Evolutionary conservation across 352 stramenopile genomes (phyloP), one percentile per base, ranked within the genome.

Genomic region (Globisporangium spiculum): DNA sequence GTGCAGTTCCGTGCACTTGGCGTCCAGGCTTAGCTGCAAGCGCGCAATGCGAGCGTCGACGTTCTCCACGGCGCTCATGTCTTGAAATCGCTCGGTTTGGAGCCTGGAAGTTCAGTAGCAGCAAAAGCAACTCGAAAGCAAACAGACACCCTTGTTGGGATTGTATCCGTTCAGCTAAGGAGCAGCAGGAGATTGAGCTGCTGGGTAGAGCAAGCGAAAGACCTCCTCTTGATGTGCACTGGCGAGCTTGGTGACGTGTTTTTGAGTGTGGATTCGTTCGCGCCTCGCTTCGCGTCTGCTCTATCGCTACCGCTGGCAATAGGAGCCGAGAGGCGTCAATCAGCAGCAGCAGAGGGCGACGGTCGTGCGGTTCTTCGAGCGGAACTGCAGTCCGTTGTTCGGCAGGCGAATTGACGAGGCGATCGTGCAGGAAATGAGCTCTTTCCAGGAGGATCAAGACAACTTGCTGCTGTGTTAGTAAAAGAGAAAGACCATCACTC

Each of bases 61-160:
- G 72, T 91, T 82, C 57, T 91, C 83, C 44, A 91, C 83, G 12
- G 78, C 79, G 67, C 83, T 91, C 83, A 91, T 90, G 26, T 3
- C 24, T 34, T 61, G 22, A 24, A 55, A 4, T 20, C 34, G 34
- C 5, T 44, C 26, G 18, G 16, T 34, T 60, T 5, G 27, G 27
- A 38, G 26, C 12, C 18, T 38, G 27, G 27, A 24, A 27, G 20
- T 20, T 30, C 20, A 8, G 18, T n/a, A 48, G 32, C 48, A 3
- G n/a, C 50, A 30, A 10, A 18, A 52, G 4, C 41, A n/a, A 50
- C 41, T 50, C 6, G 6, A 52, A n/a, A n/a, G 18, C n/a, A 50
- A n/a, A 7, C 18, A 16, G 4, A 20, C 30, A 30, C 55, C 46
- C 20, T 26, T 16, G 52, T 58, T 10, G 32, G 8, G 4, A 5